phyloP scores from a whole-genome alignment of 441 rosid genomes.

The Kokia cookei region DNA sequence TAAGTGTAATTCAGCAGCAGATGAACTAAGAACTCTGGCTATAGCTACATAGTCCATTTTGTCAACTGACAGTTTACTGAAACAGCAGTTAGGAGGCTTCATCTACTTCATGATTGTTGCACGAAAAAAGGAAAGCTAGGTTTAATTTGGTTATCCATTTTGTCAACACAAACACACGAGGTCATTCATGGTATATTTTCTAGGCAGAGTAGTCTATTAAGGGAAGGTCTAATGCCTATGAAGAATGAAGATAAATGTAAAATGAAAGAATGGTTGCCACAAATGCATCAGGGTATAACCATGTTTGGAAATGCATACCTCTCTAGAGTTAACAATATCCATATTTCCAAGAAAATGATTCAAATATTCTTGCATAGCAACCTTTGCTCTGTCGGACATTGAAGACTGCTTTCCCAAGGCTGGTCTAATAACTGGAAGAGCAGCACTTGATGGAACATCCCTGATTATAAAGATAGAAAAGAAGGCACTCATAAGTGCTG shows the following conservation, averaged over 20 bases:
- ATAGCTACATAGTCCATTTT: not conserved
- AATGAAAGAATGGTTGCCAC: not conserved
- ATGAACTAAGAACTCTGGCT: not conserved
- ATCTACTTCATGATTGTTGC: not conserved
- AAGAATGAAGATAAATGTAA: not conserved
- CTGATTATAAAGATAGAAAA: conserved; percentile 37
- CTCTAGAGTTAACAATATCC: conserved; percentile 94
- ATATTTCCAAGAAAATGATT: conserved; percentile 92
- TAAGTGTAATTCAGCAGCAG: not conserved
- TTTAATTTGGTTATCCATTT: not conserved
- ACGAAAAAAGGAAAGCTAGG: not conserved
- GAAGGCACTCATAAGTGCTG: conserved; percentile 32
- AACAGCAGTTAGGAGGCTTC: not conserved
- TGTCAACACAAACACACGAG: not conserved
- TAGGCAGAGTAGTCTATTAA: not conserved
- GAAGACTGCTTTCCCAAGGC: conserved; percentile 91
- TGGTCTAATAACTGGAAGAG: conserved; percentile 90
- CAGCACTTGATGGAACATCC: conserved; percentile 99
- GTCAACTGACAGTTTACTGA: not conserved
- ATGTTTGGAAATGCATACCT: conserved; percentile 42
- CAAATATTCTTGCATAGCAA: conserved; percentile 94
- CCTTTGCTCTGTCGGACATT: conserved; percentile 84
- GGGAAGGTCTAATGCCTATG: not conserved
- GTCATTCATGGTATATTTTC: not conserved
- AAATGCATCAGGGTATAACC: not conserved